Percentiles rank a stretch among this genome's conserved stretches.
These are phyloP conservation scores for Chalara sp. DNA, from an alignment of 2,329 filamentous ascomycete genomes.

Conservation along the genomic window DNA sequence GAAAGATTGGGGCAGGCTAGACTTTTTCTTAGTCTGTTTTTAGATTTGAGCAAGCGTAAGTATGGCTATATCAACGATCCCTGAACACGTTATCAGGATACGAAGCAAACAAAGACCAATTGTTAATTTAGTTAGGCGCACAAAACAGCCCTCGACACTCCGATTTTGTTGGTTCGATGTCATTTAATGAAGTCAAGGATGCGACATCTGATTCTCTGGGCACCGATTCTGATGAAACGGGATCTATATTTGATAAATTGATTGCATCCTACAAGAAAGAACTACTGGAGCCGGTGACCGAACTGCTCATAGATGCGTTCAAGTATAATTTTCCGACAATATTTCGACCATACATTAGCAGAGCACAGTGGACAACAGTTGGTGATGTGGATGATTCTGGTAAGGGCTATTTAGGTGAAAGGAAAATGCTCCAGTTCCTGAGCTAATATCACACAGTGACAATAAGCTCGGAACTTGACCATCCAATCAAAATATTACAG, in stretches of 20 bases:
- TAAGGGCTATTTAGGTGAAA: conserved; percentile 15
- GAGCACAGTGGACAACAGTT: conserved; percentile 55
- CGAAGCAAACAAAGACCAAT: neutral
- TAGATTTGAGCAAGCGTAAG: conserved; percentile 61
- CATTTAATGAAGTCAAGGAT: conserved; percentile 68
- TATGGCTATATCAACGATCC: too few species aligned
- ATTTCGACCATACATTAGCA: conserved; percentile 48
- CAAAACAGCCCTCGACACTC: conserved; percentile 21
- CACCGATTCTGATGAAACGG: conserved; percentile 45
- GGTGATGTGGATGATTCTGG: conserved; percentile 31
- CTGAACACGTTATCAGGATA: neutral
- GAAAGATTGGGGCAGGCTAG: conserved; percentile 89
- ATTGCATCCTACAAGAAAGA: conserved; percentile 68
- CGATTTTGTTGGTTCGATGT: conserved; percentile 62
- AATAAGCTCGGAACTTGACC: conserved; percentile 72
- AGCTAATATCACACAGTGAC: conserved; percentile 22
- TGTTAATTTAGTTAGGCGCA: neutral
- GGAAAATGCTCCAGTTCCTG: too few species aligned
- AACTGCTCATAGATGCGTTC: conserved; percentile 69
- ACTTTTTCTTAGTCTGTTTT: conserved; percentile 90
- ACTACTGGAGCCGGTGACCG: conserved; percentile 65
- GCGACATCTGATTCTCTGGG: conserved; percentile 53
- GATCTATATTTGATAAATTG: conserved; percentile 85
- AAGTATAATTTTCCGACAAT: conserved; percentile 46
- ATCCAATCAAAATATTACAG: conserved; percentile 60